These are phyloP conservation scores for Phytophthora nicotianae DNA, from an alignment of 352 stramenopile species.

Conservation along the genomic window DNA sequence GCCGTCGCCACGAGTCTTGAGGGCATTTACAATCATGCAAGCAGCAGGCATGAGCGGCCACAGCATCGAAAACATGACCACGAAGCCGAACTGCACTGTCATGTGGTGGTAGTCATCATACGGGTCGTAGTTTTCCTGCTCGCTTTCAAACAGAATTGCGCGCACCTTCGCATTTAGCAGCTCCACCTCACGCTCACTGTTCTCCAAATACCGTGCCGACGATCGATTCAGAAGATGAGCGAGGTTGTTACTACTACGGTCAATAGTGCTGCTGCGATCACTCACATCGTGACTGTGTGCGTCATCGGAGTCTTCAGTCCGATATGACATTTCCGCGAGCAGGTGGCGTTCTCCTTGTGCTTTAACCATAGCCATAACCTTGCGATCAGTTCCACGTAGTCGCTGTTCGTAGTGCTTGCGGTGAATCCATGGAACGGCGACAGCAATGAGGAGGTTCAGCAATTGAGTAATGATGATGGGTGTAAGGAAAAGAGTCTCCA, in stretches of 20 bases:
- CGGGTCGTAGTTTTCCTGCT: conserved; percentile 81
- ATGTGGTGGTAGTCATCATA: conserved; percentile 85
- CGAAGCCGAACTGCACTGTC: conserved; percentile 85
- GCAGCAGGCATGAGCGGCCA: conserved; percentile 81
- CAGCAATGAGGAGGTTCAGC: conserved; percentile 76
- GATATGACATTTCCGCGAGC: conserved; percentile 67
- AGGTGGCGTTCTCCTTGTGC: conserved; percentile 64
- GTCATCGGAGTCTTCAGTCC: conserved; percentile 25
- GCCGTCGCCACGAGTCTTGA: conserved; percentile 80
- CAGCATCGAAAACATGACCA: conserved; percentile 89
- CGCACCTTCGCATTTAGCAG: conserved; percentile 70
- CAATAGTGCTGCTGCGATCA: conserved; percentile 11
- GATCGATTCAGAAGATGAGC: conserved; percentile 62
- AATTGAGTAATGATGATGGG: conserved; percentile 83
- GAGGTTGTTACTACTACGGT: conserved; percentile 16
- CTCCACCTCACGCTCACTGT: conserved; percentile 65
- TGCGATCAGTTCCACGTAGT: conserved; percentile 55
- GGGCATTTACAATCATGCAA: conserved; percentile 80
- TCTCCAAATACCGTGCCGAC: conserved; percentile 72
- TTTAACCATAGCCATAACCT: conserved; percentile 72
- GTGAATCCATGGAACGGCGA: conserved; percentile 74
- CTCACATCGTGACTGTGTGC: not conserved
- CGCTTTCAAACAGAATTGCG: conserved; percentile 75
- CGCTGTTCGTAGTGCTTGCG: conserved; percentile 73
- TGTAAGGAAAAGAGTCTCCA: conserved; percentile 82